Percentiles rank a stretch among this genome's conserved stretches.
Conservation (phyloP, 148 eudicot genomes). For the Mesembryanthemum crystallinum region DNA sequence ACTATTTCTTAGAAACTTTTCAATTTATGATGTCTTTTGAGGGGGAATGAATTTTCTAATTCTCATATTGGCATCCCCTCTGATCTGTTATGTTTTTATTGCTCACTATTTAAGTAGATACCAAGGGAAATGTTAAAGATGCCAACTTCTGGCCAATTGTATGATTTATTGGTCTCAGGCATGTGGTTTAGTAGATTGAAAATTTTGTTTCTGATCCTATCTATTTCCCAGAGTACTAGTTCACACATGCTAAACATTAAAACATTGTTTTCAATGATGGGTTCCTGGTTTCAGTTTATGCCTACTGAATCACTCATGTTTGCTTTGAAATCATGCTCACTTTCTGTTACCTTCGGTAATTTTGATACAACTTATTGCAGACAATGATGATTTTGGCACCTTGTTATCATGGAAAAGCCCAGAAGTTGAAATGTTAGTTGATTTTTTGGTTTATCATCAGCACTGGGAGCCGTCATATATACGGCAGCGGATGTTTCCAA, state of each 20-base stretch:
- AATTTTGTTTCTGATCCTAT: neutral
- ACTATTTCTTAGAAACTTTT: neutral
- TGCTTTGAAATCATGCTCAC: neutral
- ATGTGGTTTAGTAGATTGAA: too few relatives aligned
- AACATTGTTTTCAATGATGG: neutral
- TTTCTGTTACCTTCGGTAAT: neutral
- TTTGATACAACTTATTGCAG: slow-evolving; percentile 26
- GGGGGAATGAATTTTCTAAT: neutral
- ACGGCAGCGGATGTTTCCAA: slow-evolving; percentile 65
- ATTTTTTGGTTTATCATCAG: slow-evolving; percentile 58
- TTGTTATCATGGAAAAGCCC: slow-evolving; percentile 64
- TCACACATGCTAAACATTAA: neutral
- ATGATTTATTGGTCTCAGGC: neutral
- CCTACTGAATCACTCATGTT: neutral
- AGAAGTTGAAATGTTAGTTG: slow-evolving; percentile 65
- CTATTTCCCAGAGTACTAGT: neutral
- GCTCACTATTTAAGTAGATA: neutral
- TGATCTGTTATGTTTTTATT: neutral
- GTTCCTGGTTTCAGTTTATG: neutral
- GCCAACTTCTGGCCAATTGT: neutral
- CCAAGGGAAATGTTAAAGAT: neutral
- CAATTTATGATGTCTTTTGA: neutral
- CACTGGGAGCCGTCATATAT: slow-evolving; percentile 84
- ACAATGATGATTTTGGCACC: slow-evolving; percentile 39
- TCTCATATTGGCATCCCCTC: neutral